Conservation (phyloP, 352 stramenopile species). For the Phytophthora meadii region DNA sequence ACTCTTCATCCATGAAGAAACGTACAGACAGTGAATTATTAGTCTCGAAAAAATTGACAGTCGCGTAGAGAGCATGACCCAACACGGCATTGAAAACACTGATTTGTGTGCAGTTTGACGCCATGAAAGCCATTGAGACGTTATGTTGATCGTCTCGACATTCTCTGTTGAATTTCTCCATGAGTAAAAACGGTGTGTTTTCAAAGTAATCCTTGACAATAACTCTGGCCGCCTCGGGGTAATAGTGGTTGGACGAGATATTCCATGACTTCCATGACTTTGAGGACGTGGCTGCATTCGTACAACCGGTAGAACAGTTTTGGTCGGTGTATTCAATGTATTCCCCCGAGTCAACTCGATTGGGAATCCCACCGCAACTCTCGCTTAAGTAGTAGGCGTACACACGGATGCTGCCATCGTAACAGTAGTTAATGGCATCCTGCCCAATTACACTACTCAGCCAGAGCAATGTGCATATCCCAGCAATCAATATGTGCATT, state of each 20-base stretch:
- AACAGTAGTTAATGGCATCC: too few relatives aligned
- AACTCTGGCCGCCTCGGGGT: not conserved
- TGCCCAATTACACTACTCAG: too few relatives aligned
- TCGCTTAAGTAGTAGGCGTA: not conserved
- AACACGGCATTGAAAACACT: too few relatives aligned
- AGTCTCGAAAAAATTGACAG: not conserved
- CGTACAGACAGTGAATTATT: not conserved
- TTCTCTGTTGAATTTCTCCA: not conserved
- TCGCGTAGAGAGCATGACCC: not conserved
- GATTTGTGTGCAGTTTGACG: not conserved
- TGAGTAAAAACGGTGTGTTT: not conserved
- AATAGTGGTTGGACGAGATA: not conserved
- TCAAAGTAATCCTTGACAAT: not conserved
- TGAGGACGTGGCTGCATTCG: not conserved
- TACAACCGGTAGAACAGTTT: not conserved
- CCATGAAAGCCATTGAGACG: not conserved
- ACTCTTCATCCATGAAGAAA: not conserved
- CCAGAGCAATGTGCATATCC: too few relatives aligned
- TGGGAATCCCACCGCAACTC: not conserved
- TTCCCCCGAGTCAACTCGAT: not conserved
- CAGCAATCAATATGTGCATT: too few relatives aligned
- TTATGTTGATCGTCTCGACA: not conserved
- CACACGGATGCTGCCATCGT: not conserved
- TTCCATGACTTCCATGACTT: constrained; percentile 2
- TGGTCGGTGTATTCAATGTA: not conserved